Evolutionary conservation across 1,139 yeast species (phyloP).

Genomic region (Insectozyma bohioensis): DNA sequence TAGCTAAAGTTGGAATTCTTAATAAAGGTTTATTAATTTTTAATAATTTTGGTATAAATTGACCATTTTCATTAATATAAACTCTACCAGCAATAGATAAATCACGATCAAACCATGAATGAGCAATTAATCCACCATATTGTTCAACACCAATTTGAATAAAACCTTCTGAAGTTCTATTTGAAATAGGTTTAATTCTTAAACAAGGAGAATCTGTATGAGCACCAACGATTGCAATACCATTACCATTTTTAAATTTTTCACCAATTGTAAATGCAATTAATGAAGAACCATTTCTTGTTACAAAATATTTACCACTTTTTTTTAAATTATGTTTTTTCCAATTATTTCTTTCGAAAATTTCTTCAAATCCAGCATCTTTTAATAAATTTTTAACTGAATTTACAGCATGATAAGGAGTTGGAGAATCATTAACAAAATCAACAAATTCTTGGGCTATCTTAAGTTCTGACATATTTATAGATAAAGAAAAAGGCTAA

Average conservation of each 20-base stretch:
- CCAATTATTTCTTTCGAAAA: constrained; percentile 80
- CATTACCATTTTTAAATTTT: constrained; percentile 74
- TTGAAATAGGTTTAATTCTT: constrained; percentile 87
- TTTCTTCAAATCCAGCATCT: constrained; percentile 67
- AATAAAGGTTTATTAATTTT: constrained; percentile 81
- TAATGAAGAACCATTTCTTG: constrained; percentile 84
- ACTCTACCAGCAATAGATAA: constrained; percentile 91
- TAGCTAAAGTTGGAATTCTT: constrained; percentile 93
- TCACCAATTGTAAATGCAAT: constrained; percentile 85
- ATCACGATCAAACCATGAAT: constrained; percentile 91
- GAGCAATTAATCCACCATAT: constrained; percentile 96
- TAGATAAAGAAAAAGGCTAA: not conserved
- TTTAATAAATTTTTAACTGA: constrained; percentile 54
- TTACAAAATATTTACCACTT: constrained; percentile 72
- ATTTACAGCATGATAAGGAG: constrained; percentile 92
- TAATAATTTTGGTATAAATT: constrained; percentile 64
- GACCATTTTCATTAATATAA: constrained; percentile 52
- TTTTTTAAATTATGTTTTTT: constrained; percentile 35
- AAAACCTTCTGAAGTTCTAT: constrained; percentile 70
- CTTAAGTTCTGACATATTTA: constrained; percentile 14
- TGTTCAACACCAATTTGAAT: constrained; percentile 91
- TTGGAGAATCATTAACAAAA: constrained; percentile 83
- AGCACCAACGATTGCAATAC: constrained; percentile 87
- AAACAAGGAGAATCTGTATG: constrained; percentile 96
- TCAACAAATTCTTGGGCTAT: constrained; percentile 64